phyloP scores from a whole-genome alignment of 805 yeast genomes.

The Hanseniaspora lindneri region DNA sequence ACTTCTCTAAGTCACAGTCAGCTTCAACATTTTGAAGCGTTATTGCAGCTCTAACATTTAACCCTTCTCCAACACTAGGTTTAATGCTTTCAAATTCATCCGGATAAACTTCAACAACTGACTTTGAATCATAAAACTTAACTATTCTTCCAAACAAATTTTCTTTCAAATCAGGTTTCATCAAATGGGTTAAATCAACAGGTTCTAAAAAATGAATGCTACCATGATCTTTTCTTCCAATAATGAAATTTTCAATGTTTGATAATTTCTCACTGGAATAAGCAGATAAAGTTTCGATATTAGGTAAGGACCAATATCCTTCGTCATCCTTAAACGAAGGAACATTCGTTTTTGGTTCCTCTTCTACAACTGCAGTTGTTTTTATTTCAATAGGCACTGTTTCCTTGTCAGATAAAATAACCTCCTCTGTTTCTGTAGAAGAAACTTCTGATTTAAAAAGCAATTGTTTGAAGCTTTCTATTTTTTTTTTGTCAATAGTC shows the following conservation, averaged over 20 bases:
- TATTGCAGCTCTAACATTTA: conserved; percentile 67
- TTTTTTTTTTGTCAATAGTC: conserved; percentile 21
- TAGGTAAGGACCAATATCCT: conserved; percentile 67
- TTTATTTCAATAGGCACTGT: too few species aligned
- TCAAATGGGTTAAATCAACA: conserved; percentile 52
- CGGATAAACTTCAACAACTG: conserved; percentile 51
- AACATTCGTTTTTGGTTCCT: background rate
- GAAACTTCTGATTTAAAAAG: background rate
- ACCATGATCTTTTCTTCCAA: conserved; percentile 59
- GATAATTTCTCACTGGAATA: conserved; percentile 39
- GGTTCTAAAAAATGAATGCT: conserved; percentile 54
- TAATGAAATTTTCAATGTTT: conserved; percentile 48
- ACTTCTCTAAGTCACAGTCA: conserved; percentile 31
- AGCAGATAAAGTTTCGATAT: conserved; percentile 37
- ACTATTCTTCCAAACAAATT: conserved; percentile 34
- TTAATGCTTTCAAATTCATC: conserved; percentile 32
- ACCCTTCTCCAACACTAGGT: conserved; percentile 54
- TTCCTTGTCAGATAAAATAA: too few species aligned
- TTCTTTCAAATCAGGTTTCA: conserved; percentile 28
- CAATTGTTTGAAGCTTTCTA: background rate
- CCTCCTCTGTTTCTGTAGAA: background rate
- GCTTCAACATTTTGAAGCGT: conserved; percentile 55
- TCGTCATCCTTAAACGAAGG: conserved; percentile 16
- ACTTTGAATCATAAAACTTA: conserved; percentile 35
- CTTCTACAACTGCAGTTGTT: background rate